Evolutionary conservation across 2,329 filamentous ascomycete species (phyloP).

Genomic region (Aspergillus tubingensis): DNA sequence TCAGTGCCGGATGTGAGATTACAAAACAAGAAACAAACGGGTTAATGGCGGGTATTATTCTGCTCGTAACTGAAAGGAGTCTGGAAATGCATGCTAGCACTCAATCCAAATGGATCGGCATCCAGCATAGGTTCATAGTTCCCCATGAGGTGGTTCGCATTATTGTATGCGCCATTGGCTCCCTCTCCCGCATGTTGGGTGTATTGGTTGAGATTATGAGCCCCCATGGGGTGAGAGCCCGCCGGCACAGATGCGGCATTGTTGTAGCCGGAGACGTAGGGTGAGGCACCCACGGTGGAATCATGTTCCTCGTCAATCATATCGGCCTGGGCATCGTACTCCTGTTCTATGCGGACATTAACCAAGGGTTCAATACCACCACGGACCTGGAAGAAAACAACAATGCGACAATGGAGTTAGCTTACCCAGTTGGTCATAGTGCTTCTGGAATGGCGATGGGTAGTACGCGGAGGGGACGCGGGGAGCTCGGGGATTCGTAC

Average conservation of each 20-base stretch:
- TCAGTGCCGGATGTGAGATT: background rate
- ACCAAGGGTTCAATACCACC: constrained; percentile 68
- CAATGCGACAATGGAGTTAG: constrained; percentile 54
- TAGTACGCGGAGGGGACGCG: constrained; percentile 64
- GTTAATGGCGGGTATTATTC: constrained; percentile 37
- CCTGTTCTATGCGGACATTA: constrained; percentile 73
- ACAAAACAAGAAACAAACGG: constrained; percentile 10
- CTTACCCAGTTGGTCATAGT: constrained; percentile 96
- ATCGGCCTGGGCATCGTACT: constrained; percentile 88
- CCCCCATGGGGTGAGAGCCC: constrained; percentile 42
- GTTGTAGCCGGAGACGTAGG: constrained; percentile 61
- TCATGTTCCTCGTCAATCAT: constrained; percentile 81
- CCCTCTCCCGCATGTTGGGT: constrained; percentile 41
- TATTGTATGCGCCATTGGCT: constrained; percentile 44
- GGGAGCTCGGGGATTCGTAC: constrained; percentile 29
- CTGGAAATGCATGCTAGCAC: constrained; percentile 93
- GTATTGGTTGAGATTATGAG: constrained; percentile 47
- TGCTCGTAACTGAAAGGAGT: constrained; percentile 66
- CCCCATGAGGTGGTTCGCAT: constrained; percentile 59
- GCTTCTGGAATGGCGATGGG: constrained; percentile 84
- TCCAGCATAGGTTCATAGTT: constrained; percentile 85
- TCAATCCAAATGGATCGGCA: constrained; percentile 89
- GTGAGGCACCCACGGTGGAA: constrained; percentile 67
- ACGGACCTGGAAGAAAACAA: constrained; percentile 45
- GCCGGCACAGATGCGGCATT: constrained; percentile 43